Base-by-base conservation (phyloP, 2,329 filamentous ascomycete genomes). In the Diaporthe ampelina region DNA sequence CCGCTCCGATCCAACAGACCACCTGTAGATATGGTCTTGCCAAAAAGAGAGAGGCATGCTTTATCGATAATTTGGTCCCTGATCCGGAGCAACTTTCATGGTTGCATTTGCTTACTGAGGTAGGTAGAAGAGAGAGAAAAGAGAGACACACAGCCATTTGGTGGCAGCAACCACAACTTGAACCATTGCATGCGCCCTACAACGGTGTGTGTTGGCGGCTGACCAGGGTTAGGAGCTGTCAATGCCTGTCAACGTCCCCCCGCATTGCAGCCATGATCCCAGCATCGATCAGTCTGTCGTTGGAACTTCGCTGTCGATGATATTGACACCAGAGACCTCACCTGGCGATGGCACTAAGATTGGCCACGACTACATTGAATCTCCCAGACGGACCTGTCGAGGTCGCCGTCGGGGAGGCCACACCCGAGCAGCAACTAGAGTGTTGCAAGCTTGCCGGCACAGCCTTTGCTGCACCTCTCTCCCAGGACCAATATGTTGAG, bases 371-470 rank as follows among this genome's bases (percentile, higher is more conserved):
- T 7, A 68, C n/a, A 4, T 52, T 68, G n/a, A 26, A 40, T 19
- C 63, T 68, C 13, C 21, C 63, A 37, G 63, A 21, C 63, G 63
- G 48, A 6, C 63, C 48, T 37, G 15, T 54, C 8, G 63, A 68
- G 4, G 63, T 40, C 10, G 48, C 45, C 15, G 63, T 68, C 9
- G 63, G 63, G 2, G 45, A 54, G 17, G 63, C 63, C 8, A 68
- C 32, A 4, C 32, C 63, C 4, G 63, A 54, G 11, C 63, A 68
- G 9, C 48, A 54, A 26, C 48, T 68, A 3, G 48, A 54, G n/a
- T 68, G 63, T 29, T 68, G 63, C 48, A 68, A 5, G 32, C 63
- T 68, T 8, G 63, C 63, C 48, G 63, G 63, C 9, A 54, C 63
- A 40, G 63, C 63, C 17, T 68, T 68, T 15, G 63, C 63, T 40